These are phyloP conservation scores for Digitaria exilis DNA, from an alignment of 202 grass and related monocot genomes.

Conservation along the genomic window DNA sequence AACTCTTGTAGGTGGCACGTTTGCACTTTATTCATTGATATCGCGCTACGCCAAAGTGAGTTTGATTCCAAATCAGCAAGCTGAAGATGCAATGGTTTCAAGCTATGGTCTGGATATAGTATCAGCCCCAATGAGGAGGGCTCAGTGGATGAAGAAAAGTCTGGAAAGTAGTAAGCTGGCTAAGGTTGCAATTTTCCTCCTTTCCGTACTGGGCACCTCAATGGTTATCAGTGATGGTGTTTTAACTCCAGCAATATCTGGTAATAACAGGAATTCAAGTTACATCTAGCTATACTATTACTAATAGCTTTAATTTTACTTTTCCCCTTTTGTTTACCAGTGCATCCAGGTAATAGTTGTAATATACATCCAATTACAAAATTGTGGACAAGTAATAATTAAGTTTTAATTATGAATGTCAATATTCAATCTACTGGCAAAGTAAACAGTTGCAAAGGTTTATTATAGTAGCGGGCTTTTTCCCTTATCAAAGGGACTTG, in stretches of 20 bases:
- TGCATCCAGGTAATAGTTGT: not conserved
- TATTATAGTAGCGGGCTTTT: not conserved
- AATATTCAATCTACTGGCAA: not conserved
- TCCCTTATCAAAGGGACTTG: not conserved
- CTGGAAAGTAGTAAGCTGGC: not conserved
- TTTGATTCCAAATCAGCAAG: not conserved
- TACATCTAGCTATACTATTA: conserved; percentile 11
- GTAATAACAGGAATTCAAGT: not conserved
- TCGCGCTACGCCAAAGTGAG: not conserved
- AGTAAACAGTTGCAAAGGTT: not conserved
- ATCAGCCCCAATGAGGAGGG: not conserved
- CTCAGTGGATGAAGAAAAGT: not conserved
- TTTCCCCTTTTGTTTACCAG: not conserved
- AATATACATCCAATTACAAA: not conserved
- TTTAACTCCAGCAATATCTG: not conserved
- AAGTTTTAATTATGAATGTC: not conserved
- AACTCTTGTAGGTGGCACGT: not conserved
- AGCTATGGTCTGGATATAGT: not conserved
- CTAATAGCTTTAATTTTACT: not conserved
- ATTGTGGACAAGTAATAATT: not conserved
- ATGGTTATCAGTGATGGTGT: not conserved
- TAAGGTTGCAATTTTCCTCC: not conserved
- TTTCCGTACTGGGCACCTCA: not conserved
- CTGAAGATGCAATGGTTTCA: not conserved
- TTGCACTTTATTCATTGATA: not conserved